Evolutionary conservation across 2,329 filamentous ascomycete species (phyloP).

Genomic region (Paramyrothecium roridum): DNA sequence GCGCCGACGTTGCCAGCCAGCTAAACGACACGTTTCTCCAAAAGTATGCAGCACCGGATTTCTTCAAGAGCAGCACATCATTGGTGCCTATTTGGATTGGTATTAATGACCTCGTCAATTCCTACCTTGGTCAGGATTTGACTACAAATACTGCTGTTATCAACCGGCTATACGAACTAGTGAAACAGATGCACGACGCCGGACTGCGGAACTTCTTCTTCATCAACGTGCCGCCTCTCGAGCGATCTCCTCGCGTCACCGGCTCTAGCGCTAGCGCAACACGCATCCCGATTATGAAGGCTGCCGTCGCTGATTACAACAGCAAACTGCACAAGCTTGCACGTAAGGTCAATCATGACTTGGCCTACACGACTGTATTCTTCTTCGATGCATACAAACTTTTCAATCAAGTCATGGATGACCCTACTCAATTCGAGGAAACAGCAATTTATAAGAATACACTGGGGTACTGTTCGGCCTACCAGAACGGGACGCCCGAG

Average conservation of each 20-base stretch:
- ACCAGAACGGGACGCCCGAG: not conserved
- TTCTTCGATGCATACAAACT: not conserved
- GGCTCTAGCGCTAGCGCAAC: not conserved
- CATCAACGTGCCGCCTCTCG: not conserved
- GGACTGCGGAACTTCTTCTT: not conserved
- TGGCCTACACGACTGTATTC: not conserved
- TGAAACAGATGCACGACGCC: not conserved
- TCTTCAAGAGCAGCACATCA: not conserved
- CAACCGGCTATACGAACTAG: not conserved
- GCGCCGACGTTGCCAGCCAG: no score
- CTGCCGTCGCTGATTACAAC: not conserved
- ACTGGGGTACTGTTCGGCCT: not conserved
- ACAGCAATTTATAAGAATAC: not conserved
- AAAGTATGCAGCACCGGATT: not conserved
- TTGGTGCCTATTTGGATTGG: not conserved
- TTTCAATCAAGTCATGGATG: not conserved
- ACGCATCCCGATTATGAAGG: not conserved
- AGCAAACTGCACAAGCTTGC: not conserved
- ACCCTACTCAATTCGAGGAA: not conserved
- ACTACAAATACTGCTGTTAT: not conserved
- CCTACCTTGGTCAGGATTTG: not conserved
- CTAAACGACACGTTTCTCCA: not conserved
- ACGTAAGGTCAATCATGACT: not conserved
- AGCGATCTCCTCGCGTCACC: not conserved
- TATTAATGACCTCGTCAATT: not conserved